A percentile compares a stretch with the other conserved stretches of the same genome.
These are phyloP conservation scores for Saraca asoca DNA, from an alignment of 331 rosid species.

Conservation along the genomic window DNA sequence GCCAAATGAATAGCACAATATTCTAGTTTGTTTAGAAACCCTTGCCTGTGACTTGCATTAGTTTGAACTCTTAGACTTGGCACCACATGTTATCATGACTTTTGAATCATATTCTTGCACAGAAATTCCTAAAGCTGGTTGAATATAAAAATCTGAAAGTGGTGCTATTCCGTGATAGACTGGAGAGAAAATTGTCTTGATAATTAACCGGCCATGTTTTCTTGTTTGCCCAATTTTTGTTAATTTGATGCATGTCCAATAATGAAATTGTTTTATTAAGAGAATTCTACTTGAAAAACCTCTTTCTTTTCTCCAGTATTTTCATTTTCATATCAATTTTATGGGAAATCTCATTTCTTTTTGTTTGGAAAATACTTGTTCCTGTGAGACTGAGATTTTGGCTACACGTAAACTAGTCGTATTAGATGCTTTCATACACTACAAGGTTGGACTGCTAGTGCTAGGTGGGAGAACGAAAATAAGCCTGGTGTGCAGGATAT, in stretches of 20 bases:
- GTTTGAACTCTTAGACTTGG: not conserved
- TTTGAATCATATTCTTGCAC: not conserved
- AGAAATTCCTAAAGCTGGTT: conserved; percentile 4
- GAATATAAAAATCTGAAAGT: not conserved
- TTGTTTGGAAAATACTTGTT: not conserved
- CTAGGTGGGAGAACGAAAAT: too few species aligned
- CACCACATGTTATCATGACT: not conserved
- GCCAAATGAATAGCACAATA: conserved; percentile 13
- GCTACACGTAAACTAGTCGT: too few species aligned
- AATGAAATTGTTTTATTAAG: conserved; percentile 2
- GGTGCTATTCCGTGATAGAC: conserved; percentile 16
- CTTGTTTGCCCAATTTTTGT: conserved; percentile 1
- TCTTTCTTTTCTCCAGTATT: conserved; percentile 10
- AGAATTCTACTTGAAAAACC: conserved; percentile 8
- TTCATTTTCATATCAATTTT: not conserved
- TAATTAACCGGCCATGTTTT: not conserved
- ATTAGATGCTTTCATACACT: too few species aligned
- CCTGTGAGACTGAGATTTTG: not conserved
- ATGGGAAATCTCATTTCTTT: not conserved
- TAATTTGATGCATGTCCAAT: conserved; percentile 8
- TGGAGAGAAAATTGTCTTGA: not conserved
- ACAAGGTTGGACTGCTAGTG: too few species aligned
- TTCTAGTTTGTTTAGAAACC: conserved; percentile 6
- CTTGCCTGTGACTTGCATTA: not conserved
- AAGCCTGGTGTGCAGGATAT: too few species aligned